Evolutionary conservation across 202 grass and related monocot genomes (phyloP), one percentile per base, ranked within the genome.

Genomic region (Setaria italica): DNA sequence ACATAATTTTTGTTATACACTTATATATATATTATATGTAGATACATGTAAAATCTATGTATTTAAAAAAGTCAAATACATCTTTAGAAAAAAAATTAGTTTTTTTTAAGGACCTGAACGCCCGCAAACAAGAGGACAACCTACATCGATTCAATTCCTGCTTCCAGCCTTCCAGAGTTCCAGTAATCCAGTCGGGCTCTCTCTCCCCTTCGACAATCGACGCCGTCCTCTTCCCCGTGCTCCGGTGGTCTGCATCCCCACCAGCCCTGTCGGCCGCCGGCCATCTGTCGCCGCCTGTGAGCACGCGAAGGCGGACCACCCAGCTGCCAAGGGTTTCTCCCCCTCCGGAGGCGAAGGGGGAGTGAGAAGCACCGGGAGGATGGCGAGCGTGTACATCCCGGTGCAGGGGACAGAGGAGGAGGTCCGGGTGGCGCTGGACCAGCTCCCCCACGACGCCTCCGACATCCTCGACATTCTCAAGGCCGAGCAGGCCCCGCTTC

Each of bases 391-490:
- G 25, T 98, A 95, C 84, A 95, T 98, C 62, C 95, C 95, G 29
- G 93, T 95, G 35, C 95, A 98, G 88, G 92, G 94, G 34, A 93
- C 95, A 70, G 95, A 92, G 87, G 95, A 98, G 89, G 95, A 98
- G 88, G 93, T 98, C 29, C 83, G 84, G 45, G 93, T 98, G 74
- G 89, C 91, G 75, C 71, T 98, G 73, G 95, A 98, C 87, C 90
- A 93, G 65, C 90, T 98, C 16, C 95, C 95, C 19, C 66, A 83
- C 19, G 95, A 98, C 63, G 95, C 95, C 7, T 88, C 88, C 49
- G 95, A 98, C 74, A 98, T 98, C 84, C 86, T 98, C 71, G 95
- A 98, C 87, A 98, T 98, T 60, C 95, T 98, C 70, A 98, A 94
- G 88, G 95, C 95, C 46, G 95, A 98, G 81, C 95, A 98, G 71